Base-by-base conservation (phyloP, 2,329 filamentous ascomycete genomes). In the Cladosporium sphaerospermum region DNA sequence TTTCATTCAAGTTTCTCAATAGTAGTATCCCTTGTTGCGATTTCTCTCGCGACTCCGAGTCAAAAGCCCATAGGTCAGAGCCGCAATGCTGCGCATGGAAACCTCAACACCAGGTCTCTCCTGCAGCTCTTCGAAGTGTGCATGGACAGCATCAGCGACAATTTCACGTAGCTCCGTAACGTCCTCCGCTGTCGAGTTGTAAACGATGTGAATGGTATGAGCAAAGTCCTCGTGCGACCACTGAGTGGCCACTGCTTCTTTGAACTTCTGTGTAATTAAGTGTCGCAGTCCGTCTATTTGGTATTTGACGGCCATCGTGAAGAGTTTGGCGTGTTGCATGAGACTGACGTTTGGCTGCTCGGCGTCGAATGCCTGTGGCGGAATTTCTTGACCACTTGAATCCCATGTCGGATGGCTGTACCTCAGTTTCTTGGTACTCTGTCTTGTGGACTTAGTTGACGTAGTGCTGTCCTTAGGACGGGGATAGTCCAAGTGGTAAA, bases 221-320 rank as follows among this genome's bases (percentile, higher is more conserved):
- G 70, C 62, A 23, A 74, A 65, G 49, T 70, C 66, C 8, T 63
- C 52, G 6, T 66, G 66, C 13, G 56, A 54, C 53, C 67, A 59
- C 53, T 70, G 67, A 36, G 57, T 45, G 14, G 64, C 56, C 13
- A 71, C 54, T 37, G 71, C 67, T 18, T 63, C 54, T 14, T 63
- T 59, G 55, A 72, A 74, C 54, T 73, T 73, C 37, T 59, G 63
- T 18, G 64, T 62, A 16, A 71, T 65, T 18, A 73, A 66, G 3
- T 62, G 54, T 56, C 73, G 71, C n/a, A 74, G 63, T 45, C 67
- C 70, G 9, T 62, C 52, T 41, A 73, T 69, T 47, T 67, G 70
- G 54, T 59, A 60, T 69, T 74, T 74, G 60, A 73, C 69, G 14
- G 71, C 72, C 36, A 72, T 68, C 16, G 71, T 71, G 58, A 73